These are phyloP conservation scores for Trichoderma sp. DNA, from an alignment of 2,329 filamentous ascomycete species.

Conservation along the genomic window DNA sequence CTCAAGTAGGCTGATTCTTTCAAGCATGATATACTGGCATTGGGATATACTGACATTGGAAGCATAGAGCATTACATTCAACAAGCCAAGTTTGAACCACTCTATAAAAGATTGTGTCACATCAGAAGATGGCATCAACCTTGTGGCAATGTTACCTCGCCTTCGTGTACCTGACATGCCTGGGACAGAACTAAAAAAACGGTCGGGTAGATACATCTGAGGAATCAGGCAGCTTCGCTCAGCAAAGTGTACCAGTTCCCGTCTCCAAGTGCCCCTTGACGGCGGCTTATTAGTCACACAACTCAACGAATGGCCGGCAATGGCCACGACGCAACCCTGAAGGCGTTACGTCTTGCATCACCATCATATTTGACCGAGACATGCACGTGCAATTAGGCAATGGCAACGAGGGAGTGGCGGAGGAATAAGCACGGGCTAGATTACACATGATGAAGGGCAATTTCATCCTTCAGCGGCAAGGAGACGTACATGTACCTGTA, in stretches of 20 bases:
- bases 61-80: background rate
- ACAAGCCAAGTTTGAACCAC: background rate
- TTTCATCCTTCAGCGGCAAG: background rate
- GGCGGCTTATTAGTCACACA: background rate
- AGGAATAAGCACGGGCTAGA: background rate
- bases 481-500: background rate
- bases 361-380: background rate
- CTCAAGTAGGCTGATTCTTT: background rate
- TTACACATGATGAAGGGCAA: background rate
- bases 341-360: background rate
- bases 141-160: background rate
- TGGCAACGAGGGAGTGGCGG: background rate
- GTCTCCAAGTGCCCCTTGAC: background rate
- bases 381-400: background rate
- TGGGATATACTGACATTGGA: background rate
- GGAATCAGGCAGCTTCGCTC: background rate
- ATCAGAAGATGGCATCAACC: background rate
- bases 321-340: background rate
- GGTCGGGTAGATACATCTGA: background rate
- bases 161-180: background rate
- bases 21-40: background rate
- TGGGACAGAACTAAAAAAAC: background rate
- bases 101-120: background rate
- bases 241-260: background rate
- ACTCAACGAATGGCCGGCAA: background rate